Evolutionary conservation across 768 basidiomycete genomes (phyloP).

Genomic region (Mycena chlorophos): DNA sequence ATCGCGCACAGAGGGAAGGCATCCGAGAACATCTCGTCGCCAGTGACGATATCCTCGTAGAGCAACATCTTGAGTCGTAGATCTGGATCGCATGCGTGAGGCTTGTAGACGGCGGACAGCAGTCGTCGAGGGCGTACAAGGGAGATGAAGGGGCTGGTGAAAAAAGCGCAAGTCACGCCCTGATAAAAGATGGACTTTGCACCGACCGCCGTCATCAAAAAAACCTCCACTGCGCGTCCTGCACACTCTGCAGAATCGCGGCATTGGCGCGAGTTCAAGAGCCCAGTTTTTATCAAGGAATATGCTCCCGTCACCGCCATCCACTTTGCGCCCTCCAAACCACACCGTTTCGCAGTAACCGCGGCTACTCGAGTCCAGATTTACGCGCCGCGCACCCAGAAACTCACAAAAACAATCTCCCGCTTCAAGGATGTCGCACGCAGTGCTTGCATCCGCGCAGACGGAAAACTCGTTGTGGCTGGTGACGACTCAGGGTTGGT

Average conservation of each 20-base stretch:
- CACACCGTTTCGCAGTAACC: slow-evolving; percentile 94
- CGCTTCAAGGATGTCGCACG: slow-evolving; percentile 96
- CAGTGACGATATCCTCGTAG: slow-evolving; percentile 69
- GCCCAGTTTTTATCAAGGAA: slow-evolving; percentile 95
- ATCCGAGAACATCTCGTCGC: slow-evolving; percentile 93
- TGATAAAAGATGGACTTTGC: slow-evolving; percentile 19
- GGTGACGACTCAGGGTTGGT: slow-evolving; percentile 93
- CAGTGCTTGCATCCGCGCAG: slow-evolving; percentile 82
- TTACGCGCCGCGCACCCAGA: slow-evolving; percentile 94
- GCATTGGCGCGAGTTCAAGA: slow-evolving; percentile 85
- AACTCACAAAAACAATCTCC: slow-evolving; percentile 93
- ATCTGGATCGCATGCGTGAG: background rate
- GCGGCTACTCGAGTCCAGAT: slow-evolving; percentile 92
- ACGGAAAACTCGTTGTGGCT: slow-evolving; percentile 93
- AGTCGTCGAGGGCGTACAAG: slow-evolving; percentile 21
- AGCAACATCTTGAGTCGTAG: slow-evolving; percentile 58
- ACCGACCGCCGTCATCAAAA: slow-evolving; percentile 76
- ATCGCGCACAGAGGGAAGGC: slow-evolving; percentile 78
- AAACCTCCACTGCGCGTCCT: slow-evolving; percentile 52
- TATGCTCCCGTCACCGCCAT: slow-evolving; percentile 94
- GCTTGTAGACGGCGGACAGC: background rate
- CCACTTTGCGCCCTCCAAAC: slow-evolving; percentile 84
- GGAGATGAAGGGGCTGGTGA: too few relatives aligned
- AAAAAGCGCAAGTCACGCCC: too few relatives aligned
- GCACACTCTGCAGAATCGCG: slow-evolving; percentile 72